Evolutionary conservation across 352 stramenopile genomes (phyloP), one percentile per base, ranked within the genome.

Genomic region (Thraustochytrium sp.): DNA sequence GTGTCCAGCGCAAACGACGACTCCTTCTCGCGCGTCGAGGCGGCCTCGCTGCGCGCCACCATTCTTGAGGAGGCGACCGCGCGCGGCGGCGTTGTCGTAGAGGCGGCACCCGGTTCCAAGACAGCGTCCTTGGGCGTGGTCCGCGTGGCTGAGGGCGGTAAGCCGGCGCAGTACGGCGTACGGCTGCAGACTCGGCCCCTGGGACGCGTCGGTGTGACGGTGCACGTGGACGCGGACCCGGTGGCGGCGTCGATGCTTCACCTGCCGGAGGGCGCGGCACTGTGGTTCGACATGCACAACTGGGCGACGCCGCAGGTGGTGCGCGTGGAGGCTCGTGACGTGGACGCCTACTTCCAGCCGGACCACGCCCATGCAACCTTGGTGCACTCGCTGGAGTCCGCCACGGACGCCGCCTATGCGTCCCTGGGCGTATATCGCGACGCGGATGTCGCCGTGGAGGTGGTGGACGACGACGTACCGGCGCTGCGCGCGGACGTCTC

Each of bases 381-480:
- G 13, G 9, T 44, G 65, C 65, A 78, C 37, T 13, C 13, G 0
- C 18, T 78, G 16, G 23, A 11, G n/a, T 78, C 65, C 9, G 29
- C 13, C 29, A 40, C 65, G 0, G 65, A 78, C 46, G 1, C 26
- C 3, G 31, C 11, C 11, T 78, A 78, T 31, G 23, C 5, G 3
- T 21, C 16, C n/a, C 4, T 34, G 2, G 65, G 29, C 31, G 23
- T 44, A 2, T 21, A 54, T 11, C 4, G 29, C 23, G 37, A 31
- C 29, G 26, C 62, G 16, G n/a, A 21, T 18, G 65, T 78, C 16
- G n/a, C 18, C 8, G 48, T 78, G 44, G 21, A 78, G 65, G 74
- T 82, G 13, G 74, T 82, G 16, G 42, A 82, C 37, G 74, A 73
- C 55, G 36, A 82, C n/a, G 34, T 54, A 0, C 74, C 74, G 4